Conservation (phyloP, 352 stramenopile genomes). For the Blastocystis sp. region DNA sequence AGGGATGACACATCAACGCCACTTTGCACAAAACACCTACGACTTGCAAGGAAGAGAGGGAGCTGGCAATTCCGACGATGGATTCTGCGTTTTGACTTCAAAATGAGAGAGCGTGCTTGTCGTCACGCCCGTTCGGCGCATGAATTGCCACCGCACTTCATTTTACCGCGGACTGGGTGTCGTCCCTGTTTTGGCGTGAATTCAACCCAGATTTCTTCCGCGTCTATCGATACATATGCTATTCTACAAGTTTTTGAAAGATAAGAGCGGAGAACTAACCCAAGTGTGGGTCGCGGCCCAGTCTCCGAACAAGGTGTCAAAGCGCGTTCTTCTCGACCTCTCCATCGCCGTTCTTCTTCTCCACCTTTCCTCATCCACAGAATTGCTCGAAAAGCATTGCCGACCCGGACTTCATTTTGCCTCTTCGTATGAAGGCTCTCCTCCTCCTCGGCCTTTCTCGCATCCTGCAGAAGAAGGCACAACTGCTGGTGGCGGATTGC, state of each 20-base stretch:
- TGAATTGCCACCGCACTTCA: not conserved
- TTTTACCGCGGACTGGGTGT: not conserved
- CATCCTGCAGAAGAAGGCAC: conserved; percentile 22
- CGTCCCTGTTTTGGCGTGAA: not conserved
- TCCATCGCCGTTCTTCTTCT: conserved; percentile 16
- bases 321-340: not conserved
- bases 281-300: conserved; percentile 36
- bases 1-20: not conserved
- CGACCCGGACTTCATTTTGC: not conserved
- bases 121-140: not conserved
- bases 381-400: conserved; percentile 7
- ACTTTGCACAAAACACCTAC: not conserved
- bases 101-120: not conserved
- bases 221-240: conserved; percentile 55
- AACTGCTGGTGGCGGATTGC: conserved; percentile 28
- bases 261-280: conserved; percentile 16
- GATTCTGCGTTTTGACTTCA: not conserved
- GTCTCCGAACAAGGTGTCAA: conserved; percentile 24
- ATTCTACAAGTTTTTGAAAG: conserved; percentile 47
- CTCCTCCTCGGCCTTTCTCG: conserved; percentile 27
- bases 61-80: not conserved
- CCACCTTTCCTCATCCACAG: not conserved
- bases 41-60: not conserved
- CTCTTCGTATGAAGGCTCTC: conserved; percentile 25
- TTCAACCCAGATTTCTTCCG: not conserved